Evolutionary conservation across 192 early-diverging fungal species (phyloP).

Genomic region (Linnemannia zychae): DNA sequence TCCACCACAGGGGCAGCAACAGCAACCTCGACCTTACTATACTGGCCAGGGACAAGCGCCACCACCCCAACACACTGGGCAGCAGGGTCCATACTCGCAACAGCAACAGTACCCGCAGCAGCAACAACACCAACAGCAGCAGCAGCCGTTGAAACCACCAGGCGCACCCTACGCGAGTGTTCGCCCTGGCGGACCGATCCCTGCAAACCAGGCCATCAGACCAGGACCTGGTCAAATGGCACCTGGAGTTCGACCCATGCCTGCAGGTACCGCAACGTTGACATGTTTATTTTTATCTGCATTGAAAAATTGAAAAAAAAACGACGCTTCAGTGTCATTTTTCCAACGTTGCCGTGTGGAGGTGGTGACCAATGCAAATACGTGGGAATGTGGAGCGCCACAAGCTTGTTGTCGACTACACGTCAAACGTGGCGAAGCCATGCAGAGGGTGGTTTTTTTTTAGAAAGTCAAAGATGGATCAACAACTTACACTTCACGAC

Average conservation of each 20-base stretch:
- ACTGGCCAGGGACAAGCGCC: conserved; percentile 17
- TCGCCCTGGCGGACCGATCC: conserved; percentile 23
- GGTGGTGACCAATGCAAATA: background rate
- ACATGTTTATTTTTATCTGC: background rate
- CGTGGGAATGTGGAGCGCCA: background rate
- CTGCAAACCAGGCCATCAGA: conserved; percentile 15
- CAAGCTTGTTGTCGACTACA: background rate
- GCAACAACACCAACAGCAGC: conserved; percentile 6
- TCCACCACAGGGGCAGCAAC: conserved; percentile 16
- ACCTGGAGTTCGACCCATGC: conserved; percentile 19
- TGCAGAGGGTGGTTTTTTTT: background rate
- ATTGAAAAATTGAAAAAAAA: background rate
- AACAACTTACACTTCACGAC: background rate
- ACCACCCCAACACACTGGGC: conserved; percentile 16
- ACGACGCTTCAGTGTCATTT: background rate
- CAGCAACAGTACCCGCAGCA: background rate
- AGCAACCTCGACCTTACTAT: conserved; percentile 32
- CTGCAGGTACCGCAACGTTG: conserved; percentile 18
- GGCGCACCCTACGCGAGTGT: conserved; percentile 19
- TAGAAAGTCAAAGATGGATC: background rate
- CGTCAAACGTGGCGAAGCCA: background rate
- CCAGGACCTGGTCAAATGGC: conserved; percentile 18
- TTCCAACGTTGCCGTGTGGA: background rate
- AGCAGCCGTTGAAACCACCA: conserved; percentile 18
- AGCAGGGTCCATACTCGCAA: conserved; percentile 7